Conservation (phyloP, 768 basidiomycete genomes). For the Tricholoma flavovirens region DNA sequence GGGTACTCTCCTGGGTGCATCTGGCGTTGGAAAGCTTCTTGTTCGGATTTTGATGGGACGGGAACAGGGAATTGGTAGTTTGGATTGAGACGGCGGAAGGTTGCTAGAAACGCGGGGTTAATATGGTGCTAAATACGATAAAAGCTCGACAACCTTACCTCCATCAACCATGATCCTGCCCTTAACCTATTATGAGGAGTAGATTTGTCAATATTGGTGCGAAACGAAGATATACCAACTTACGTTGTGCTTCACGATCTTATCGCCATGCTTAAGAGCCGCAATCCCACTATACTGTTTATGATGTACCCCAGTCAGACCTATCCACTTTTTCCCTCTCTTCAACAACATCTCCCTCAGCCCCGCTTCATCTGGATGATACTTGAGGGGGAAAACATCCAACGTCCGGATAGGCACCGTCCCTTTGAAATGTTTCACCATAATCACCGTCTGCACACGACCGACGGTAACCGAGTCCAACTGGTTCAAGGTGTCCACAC, state of each 20-base stretch:
- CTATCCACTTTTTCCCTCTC: slow-evolving; percentile 55
- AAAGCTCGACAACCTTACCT: slow-evolving; percentile 21
- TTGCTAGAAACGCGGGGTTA: slow-evolving; percentile 20
- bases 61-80: slow-evolving; percentile 42
- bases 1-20: neutral
- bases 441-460: slow-evolving; percentile 33
- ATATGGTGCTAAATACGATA: too few relatives aligned
- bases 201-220: neutral
- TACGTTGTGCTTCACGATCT: slow-evolving; percentile 46
- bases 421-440: slow-evolving; percentile 41
- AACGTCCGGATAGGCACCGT: slow-evolving; percentile 44
- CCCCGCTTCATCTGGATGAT: slow-evolving; percentile 39
- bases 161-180: slow-evolving; percentile 60
- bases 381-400: slow-evolving; percentile 49
- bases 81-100: slow-evolving; percentile 47
- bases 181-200: slow-evolving; percentile 32
- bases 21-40: neutral
- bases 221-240: slow-evolving; percentile 9
- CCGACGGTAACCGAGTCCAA: slow-evolving; percentile 31
- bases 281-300: slow-evolving; percentile 52
- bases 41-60: slow-evolving; percentile 19
- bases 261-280: slow-evolving; percentile 29
- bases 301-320: slow-evolving; percentile 49
- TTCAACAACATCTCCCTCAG: slow-evolving; percentile 34
- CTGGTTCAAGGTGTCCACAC: slow-evolving; percentile 45